Base-by-base conservation (phyloP, 441 rosid species). In the Flueggea neowawraea region DNA sequence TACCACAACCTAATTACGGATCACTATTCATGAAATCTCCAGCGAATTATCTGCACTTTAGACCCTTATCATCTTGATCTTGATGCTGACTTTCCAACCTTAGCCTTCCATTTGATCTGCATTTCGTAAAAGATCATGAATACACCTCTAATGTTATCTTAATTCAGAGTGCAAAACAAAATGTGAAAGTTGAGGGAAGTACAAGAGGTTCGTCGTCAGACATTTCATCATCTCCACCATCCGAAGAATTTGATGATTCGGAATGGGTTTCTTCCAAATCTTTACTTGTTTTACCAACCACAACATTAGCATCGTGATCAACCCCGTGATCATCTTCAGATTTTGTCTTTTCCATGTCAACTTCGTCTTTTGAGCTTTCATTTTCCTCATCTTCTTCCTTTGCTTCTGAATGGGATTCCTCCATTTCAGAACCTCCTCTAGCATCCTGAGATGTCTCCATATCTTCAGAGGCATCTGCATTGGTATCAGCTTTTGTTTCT, bases 191-290 rank as follows among this genome's bases (percentile, higher is more conserved):
- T 32, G 62, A 61, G 62, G 65, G 54, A 71, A 16, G 70, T 91
- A 95, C 99, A 68, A 95, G 96, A 61, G 98, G 93, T 80, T 95
- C 99, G 62, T 90, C 88, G 51, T 95, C 99, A 5, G 96, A 84
- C 60, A 76, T 59, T 69, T 88, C 95, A 32, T 80, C 75, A 69
- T 75, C 79, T 56, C 58, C 81, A 14, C 54, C 78, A 63, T 51
- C 57, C 4, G 64, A 73, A 52, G 75, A 51, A 41, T 53, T 41
- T 33, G 73, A 50, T 52, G 76, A 75, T 58, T 61, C 67, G 9
- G 16, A 54, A 12, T 4, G 54, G 3, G 60, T 52, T 65, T 74
- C 73, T 63, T 69, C 62, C 43, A 31, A 41, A 47, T 55, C 53
- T 64, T 57, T 62, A 16, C 58, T 57, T 65, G 75, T 69, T 60